Evolutionary conservation across 139 green algal species (phyloP), one percentile per base, ranked within the genome.

Genomic region (Chlamydomonas asymmetrica): DNA sequence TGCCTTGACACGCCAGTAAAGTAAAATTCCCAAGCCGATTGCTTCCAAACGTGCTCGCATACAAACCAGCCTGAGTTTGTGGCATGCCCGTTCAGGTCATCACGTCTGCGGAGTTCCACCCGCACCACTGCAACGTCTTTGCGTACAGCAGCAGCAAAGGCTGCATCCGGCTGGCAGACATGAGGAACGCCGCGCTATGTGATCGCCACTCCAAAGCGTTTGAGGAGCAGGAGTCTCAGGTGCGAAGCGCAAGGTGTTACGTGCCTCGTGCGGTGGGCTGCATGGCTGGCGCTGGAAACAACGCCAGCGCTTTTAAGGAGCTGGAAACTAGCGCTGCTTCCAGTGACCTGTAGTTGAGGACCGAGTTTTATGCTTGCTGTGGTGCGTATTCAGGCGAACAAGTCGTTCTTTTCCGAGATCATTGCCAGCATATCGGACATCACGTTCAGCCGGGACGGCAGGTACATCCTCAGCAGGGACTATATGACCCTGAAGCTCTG

Each of bases 401-500:
- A 91, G 59, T 93, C 83, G 0, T 98, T 99, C 80, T 99, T 99
- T 80, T 91, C 80, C 20, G 97, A 99, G 83, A 99, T 99, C 76
- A 97, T 99, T 67, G 87, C 88, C 37, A 94, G 82, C 74, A 94
- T 99, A 54, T 94, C 88, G 41, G 95, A 98, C 88, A 89, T 98
- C 63, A 94, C 92, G 63, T 99, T 99, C 84, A 90, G 81, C 69
- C 75, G 81, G 38, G 89, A 94, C 74, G 95, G 95, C 31, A 87
- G 93, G 41, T 95, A 95, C 86, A 89, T 99, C 59, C 59, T 99
- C 18, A 84, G 81, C 39, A 84, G 97, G 1, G 97, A 99, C 88
- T 99, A 98, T 91, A 97, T 99, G 94, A 98, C 88, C 10, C 75
- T 99, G 22, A 99, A 97, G 89, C 86, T 99, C 13, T 99, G 96